A percentile compares a stretch with the other conserved stretches of the same genome.
phyloP scores from a whole-genome alignment of 2,329 filamentous ascomycete species.

The Ophiosphaerella korrae region DNA sequence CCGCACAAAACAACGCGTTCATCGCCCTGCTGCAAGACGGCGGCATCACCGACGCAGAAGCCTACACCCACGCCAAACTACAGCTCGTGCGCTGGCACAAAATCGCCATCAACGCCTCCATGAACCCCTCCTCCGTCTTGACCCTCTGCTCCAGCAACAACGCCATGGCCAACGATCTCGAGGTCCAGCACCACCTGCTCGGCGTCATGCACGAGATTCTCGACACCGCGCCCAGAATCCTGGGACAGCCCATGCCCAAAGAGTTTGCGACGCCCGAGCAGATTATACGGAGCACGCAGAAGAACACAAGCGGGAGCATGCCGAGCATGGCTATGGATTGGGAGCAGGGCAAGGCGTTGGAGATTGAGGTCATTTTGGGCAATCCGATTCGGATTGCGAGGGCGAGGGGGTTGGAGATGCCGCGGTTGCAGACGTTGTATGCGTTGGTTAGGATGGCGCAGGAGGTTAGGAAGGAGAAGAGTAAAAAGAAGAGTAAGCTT shows the following conservation, averaged over 20 bases:
- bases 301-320: constrained; percentile 65
- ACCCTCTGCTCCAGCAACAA: constrained; percentile 68
- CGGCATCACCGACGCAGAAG: constrained; percentile 68
- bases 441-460: constrained; percentile 68
- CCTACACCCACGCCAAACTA: constrained; percentile 67
- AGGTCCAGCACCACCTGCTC: constrained; percentile 65
- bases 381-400: constrained; percentile 71
- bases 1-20: constrained; percentile 56
- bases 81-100: constrained; percentile 78
- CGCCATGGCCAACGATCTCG: constrained; percentile 67
- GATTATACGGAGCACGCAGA: constrained; percentile 66
- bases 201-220: constrained; percentile 75
- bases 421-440: constrained; percentile 69
- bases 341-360: constrained; percentile 68
- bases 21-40: constrained; percentile 63
- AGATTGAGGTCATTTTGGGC: constrained; percentile 74
- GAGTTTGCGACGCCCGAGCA: constrained; percentile 66
- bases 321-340: constrained; percentile 72
- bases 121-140: constrained; percentile 74
- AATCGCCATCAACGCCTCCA: constrained; percentile 75
- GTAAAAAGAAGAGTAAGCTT: constrained; percentile 6
- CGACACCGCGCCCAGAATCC: constrained; percentile 64
- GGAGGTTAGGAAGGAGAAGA: constrained; percentile 50
- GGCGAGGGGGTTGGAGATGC: constrained; percentile 67
- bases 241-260: constrained; percentile 65